Base-by-base conservation (phyloP, 108 stramenopile species). In the Licmophora abbreviata region DNA sequence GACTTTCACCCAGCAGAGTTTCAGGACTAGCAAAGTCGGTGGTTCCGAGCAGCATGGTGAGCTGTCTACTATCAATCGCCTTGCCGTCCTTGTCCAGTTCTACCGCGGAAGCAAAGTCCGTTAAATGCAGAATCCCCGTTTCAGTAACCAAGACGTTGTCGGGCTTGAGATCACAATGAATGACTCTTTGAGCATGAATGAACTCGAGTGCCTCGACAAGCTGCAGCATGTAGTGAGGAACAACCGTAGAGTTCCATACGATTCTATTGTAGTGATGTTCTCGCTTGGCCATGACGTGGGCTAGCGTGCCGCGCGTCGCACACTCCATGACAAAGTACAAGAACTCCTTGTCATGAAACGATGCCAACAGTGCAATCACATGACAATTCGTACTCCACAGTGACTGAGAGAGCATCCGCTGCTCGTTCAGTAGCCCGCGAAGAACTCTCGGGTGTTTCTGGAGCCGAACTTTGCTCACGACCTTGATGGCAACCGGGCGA, bases 81-180 rank as follows among this genome's bases (percentile, higher is more conserved):
- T 1, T 27, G 20, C 2, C 25, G 20, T n/a, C 3, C 23, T 15
- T 14, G 11, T 3, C 2, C 41, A 62, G 26, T 17, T 47, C 41
- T 44, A 66, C 24, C 14, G 70, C 69, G 17, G 77, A 69, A 21
- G 83, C 88, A 75, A 89, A 89, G 63, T 89, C 88, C 9, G 69
- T 66, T 24, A 89, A 71, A 31, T 79, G 72, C 10, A 86, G 34
- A 23, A 76, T 52, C 17, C 74, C 67, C 22, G 44, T 23, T 3
- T 45, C 51, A 21, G 82, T 67, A 23, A 73, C 20, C 0, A 82
- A 55, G 20, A 82, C 44, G 51, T 82, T 82, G 51, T 26, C 38
- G 9, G 68, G 68, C 32, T 77, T 77, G 17, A 82, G 43, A 49
- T 82, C 80, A 20, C 68, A 44, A 42, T 82, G 75, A 28, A 73